Conservation (phyloP, 768 basidiomycete species). For the Trametes cingulata region DNA sequence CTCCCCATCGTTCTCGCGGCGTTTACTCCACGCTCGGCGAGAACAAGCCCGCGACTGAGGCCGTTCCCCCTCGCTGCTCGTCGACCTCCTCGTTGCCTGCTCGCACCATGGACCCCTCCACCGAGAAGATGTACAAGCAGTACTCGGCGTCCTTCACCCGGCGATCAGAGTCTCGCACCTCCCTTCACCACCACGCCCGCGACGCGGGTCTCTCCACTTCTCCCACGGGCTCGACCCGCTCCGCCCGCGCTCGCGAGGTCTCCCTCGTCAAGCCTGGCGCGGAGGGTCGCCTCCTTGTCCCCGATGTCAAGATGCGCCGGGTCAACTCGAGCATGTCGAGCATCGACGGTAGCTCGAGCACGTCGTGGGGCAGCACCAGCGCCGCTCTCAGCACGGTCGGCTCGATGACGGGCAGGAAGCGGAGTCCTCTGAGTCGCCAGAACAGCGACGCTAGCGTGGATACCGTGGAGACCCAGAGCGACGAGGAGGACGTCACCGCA, state of each 20-base stretch:
- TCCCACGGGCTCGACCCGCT: slow-evolving; percentile 38
- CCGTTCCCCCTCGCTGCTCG: slow-evolving; percentile 12
- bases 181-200: slow-evolving; percentile 32
- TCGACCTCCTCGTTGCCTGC: slow-evolving; percentile 13
- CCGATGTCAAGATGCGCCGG: slow-evolving; percentile 42
- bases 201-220: slow-evolving; percentile 28
- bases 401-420: slow-evolving; percentile 23
- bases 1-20: slow-evolving; percentile 49
- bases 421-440: slow-evolving; percentile 42
- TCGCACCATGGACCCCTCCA: slow-evolving; percentile 14
- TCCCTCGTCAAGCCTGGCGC: slow-evolving; percentile 58
- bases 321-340: slow-evolving; percentile 24
- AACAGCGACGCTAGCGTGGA: slow-evolving; percentile 42
- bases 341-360: slow-evolving; percentile 15
- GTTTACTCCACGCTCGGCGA: slow-evolving; percentile 51
- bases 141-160: slow-evolving; percentile 58
- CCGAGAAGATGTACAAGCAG: slow-evolving; percentile 51
- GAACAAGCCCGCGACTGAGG: slow-evolving; percentile 21
- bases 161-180: slow-evolving; percentile 52
- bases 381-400: slow-evolving; percentile 5
- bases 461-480: slow-evolving; percentile 30
- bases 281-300: slow-evolving; percentile 64
- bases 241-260: slow-evolving; percentile 39
- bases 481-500: slow-evolving; percentile 29
- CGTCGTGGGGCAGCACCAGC: slow-evolving; percentile 16